Base-by-base conservation (phyloP, 2,329 filamentous ascomycete genomes). In the Cladophialophora chaetospira region DNA sequence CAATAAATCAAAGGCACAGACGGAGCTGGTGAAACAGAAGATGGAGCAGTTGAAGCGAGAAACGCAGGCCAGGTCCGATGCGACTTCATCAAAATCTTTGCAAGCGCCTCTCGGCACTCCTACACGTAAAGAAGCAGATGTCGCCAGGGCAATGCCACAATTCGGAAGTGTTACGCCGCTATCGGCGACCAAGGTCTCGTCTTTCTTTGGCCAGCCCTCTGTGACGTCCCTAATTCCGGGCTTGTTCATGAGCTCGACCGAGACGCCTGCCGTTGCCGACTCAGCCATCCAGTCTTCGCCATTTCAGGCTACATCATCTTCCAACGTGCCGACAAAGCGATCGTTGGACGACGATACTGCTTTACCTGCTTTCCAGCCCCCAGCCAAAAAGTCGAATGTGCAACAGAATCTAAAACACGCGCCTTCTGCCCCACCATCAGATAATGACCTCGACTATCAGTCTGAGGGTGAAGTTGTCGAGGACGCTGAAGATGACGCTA, bases 21-120 rank as follows among this genome's bases (percentile, higher is more conserved):
- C 89, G 58, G 89, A 89, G 57, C 74, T 91, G 28, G 79, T 92
- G 44, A 85, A 89, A 62, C 83, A 90, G 68, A 91, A 90, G 64
- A 86, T 96, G 68, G 89, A 91, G 58, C 87, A 87, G 19, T 74
- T 94, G 19, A 84, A 85, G 64, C 86, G 83, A 55, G 72, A 71
- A 61, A 71, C 72, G 50, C 65, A 77, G 11, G 70, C 74, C 19
- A 53, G 42, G 43, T 44, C 35, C 11, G 49, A 36, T 28, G 15
- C 31, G 19, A 64, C 76, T 69, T 65, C 45, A 28, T 5, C 35
- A 28, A 38, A 44, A 45, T 13, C 36, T 25, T 35, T 35, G 8
- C 8, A 28, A 9, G n/a, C 47, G 28, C 29, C 29, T 17, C 9
- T 23, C n/a, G 10, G 29, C 36, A 49, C 31, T 54, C 25, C 21